Base-by-base conservation (phyloP, 2,329 filamentous ascomycete species). In the Botryotinia calthae region DNA sequence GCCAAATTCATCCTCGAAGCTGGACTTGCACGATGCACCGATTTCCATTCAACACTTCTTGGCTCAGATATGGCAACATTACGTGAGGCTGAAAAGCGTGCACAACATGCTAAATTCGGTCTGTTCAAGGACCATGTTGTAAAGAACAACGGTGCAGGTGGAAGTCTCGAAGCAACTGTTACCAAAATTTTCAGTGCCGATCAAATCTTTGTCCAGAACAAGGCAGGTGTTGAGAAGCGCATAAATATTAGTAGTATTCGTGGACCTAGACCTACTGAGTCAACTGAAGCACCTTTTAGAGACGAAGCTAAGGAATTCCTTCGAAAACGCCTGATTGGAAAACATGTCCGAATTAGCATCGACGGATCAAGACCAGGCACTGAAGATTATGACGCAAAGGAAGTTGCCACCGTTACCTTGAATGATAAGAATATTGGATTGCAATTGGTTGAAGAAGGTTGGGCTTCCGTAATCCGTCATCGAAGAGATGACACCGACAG, bases 221-320 rank as follows among this genome's bases (percentile, higher is more conserved):
- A 97, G 86, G 85, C 90, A 63, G 95, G 95, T 12, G 86, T 85
- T 7, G 96, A 99, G 84, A 97, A 94, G 87, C 91, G 94, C 79
- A 90, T 98, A 82, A 97, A 91, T 82, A 86, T 99, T 73, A 97
- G 94, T 86, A 98, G 95, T 81, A 89, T 98, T 74, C 91, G 96
- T 75, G 95, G 96, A 73, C 96, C 96, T n/a, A 95, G 97, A 80
- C 88, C 92, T 4, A 91, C 90, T 65, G 95, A 98, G 81, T 88
- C 93, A 31, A 91, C 93, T 73, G 95, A 98, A 82, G 88, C 93
- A 58, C 94, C 94, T 0, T 99, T 95, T 85, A 88, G 90, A 77
- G 92, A 96, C 20, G 95, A 98, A 81, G 95, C 96, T 46, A 99
- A 99, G 85, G 96, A 99, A 81, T 98, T 95, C 81, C 82, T 98